Base-by-base conservation (phyloP, 2,329 filamentous ascomycete genomes). In the Claviceps spartinae region DNA sequence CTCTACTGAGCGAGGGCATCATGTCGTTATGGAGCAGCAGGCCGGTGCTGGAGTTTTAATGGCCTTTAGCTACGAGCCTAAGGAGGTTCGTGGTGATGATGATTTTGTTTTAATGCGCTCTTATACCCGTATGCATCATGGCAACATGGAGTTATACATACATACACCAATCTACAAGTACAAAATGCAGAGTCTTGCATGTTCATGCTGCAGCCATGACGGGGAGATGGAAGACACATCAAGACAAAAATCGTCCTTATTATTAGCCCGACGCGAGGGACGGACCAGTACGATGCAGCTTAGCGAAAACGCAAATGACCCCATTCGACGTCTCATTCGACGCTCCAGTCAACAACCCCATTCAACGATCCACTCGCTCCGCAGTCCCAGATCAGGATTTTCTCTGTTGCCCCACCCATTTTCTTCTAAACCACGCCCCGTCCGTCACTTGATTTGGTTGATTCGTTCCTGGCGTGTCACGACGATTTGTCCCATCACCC, bases 331-430 rank as follows among this genome's bases (percentile, higher is more conserved):
- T 20, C n/a, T 20, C n/a, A 20, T 44, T 44, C 20, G 20, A 44
- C n/a, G 11, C 13, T 22, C n/a, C 14, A 44, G 26, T 44, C 42
- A 22, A 24, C 2, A 14, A 44, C 20, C 13, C 42, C 20, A 44
- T 26, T 24, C 42, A 7, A 24, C 14, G 42, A 44, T 44, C 42
- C 42, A 24, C 20, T 14, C 22, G 42, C 42, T 44, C 20, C 42
- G 20, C 22, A 44, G 42, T 52, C 18, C 46, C 43, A 50, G 30
- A 43, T 53, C 51, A 50, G 43, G 44, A 40, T 49, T 52, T 49
- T 49, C 36, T 42, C 36, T 47, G 18, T 8, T 22, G 45, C 24
- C 37, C 49, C 41, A 36, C 22, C 51, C 43, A 37, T 40, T 26
- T 43, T 22, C 41, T n/a, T 11, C 30, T 7, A 45, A 36, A n/a